Evolutionary conservation across 805 yeast species (phyloP).

Genomic region (Priceomyces haplophilus): DNA sequence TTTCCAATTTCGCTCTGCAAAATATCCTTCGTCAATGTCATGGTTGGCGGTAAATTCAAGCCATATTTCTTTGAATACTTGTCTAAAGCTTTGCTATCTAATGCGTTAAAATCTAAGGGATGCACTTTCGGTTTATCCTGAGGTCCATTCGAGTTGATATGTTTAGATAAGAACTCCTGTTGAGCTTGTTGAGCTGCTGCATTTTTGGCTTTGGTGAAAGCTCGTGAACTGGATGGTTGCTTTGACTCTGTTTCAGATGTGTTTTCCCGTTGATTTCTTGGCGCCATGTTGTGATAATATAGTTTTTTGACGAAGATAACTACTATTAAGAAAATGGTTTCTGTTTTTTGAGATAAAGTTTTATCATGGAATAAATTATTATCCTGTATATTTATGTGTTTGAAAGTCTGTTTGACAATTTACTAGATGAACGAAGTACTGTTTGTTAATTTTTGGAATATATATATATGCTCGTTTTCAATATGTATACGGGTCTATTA

Average conservation of each 20-base stretch:
- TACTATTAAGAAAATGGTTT: too few species aligned
- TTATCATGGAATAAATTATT: too few species aligned
- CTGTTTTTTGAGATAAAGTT: too few species aligned
- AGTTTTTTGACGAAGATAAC: not conserved
- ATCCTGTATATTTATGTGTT: too few species aligned
- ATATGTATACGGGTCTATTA: not conserved
- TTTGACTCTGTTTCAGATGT: conserved; percentile 37
- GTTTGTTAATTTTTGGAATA: not conserved
- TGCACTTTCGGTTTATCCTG: conserved; percentile 48
- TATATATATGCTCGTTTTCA: not conserved
- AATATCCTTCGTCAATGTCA: conserved; percentile 66
- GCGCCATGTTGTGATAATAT: conserved; percentile 12
- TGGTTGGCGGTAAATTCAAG: conserved; percentile 55
- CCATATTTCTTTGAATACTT: conserved; percentile 62
- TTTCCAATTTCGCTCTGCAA: conserved; percentile 71
- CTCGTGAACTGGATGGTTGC: conserved; percentile 27
- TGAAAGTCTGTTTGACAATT: too few species aligned
- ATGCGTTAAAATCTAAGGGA: conserved; percentile 66
- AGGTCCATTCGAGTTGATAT: conserved; percentile 74
- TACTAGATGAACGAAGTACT: not conserved
- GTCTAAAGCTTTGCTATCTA: conserved; percentile 63
- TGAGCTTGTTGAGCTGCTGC: conserved; percentile 67
- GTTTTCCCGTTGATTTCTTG: conserved; percentile 28
- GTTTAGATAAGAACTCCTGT: conserved; percentile 62
- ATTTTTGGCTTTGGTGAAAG: conserved; percentile 57